These are phyloP conservation scores for Graphiopsis chlorocephala DNA, from an alignment of 2,329 filamentous ascomycete species.

Conservation along the genomic window DNA sequence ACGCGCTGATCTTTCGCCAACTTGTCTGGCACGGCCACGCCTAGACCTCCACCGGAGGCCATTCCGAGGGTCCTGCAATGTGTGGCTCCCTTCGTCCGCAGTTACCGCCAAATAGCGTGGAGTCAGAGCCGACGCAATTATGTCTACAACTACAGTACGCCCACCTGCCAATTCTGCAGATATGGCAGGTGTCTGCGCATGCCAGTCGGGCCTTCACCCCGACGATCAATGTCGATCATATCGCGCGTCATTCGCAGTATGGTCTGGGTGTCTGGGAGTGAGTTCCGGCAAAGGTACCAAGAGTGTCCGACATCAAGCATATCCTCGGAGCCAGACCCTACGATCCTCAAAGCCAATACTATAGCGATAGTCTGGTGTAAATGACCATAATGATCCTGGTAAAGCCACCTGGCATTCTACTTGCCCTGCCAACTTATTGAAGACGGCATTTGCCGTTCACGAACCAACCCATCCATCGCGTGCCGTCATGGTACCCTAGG, in stretches of 20 bases:
- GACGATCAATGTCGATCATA: not conserved
- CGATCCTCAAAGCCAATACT: not conserved
- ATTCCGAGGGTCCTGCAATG: not conserved
- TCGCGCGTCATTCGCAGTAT: not conserved
- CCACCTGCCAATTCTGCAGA: not conserved
- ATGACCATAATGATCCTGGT: not conserved
- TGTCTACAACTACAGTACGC: not conserved
- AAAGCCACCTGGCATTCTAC: not conserved
- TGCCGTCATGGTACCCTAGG: constrained; percentile 9
- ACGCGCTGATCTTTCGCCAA: constrained; percentile 10
- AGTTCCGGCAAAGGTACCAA: not conserved
- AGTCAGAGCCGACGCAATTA: not conserved
- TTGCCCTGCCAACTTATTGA: not conserved
- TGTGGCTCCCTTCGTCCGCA: not conserved
- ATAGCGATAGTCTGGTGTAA: not conserved
- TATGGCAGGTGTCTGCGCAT: not conserved
- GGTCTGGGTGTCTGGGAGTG: not conserved
- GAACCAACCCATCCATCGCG: not conserved
- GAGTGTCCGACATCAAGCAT: not conserved
- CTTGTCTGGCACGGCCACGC: not conserved
- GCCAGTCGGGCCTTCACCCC: constrained; percentile 4
- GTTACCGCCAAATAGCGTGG: not conserved
- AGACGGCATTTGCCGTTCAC: constrained; percentile 6
- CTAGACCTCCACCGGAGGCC: not conserved
- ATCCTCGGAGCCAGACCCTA: not conserved